Evolutionary conservation across 805 yeast genomes (phyloP), one percentile per base, ranked within the genome.

Genomic region (Candida nonsorbophila): DNA sequence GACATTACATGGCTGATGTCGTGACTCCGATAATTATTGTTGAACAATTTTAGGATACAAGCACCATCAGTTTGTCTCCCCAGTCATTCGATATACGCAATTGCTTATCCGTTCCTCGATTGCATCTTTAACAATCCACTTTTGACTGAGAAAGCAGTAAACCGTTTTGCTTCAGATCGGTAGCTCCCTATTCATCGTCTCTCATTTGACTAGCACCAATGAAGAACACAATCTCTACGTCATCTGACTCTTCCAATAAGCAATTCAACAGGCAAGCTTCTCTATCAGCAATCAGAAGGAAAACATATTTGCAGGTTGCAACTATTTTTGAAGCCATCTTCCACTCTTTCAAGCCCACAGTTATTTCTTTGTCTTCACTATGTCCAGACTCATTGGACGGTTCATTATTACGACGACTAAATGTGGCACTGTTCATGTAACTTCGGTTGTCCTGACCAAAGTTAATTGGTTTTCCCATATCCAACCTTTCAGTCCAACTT

Each of bases 201-300:
- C n/a, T n/a, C n/a, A n/a, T n/a, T n/a, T n/a, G n/a, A n/a, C n/a
- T n/a, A n/a, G n/a, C 76, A 36, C 56, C 58, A 14, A 82, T 68
- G 46, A 74, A 79, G 48, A 77, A 83, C 6, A 77, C 63, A 14
- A 83, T 68, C 42, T 79, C 83, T 14, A 80, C 79, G 16, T 72
- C 74, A 27, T 76, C 78, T 17, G 71, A 67, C 29, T 77, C 78
- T 34, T 81, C 85, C 19, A 83, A 50, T 33, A 72, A 64, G 40
- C 88, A 79, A 47, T 79, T 84, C 25, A 84, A 55, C 1, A 78
- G 77, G 34, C 83, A 69, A 3, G 77, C 77, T 32, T 74, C 74
- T 23, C 66, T 60, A 14, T 76, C 70, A 6, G 77, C 64, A 15
- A 84, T 58, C 19, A 79, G 68, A 23, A 84, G 48, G 6, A 79